Evolutionary conservation across 2,329 filamentous ascomycete species (phyloP).

Genomic region (Arachnopeziza araneosa): DNA sequence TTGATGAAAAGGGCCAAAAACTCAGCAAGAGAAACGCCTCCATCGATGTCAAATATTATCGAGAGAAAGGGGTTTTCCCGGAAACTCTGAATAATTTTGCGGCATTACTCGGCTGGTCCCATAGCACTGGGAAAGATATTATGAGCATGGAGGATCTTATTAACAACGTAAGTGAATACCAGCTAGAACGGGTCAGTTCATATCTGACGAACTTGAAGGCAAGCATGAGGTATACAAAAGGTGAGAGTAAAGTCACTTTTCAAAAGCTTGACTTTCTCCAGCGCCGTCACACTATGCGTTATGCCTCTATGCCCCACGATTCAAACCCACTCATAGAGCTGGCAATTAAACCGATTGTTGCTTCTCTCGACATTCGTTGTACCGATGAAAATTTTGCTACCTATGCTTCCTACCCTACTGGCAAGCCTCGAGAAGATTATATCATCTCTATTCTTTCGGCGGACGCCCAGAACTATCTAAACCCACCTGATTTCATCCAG

Average conservation of each 20-base stretch:
- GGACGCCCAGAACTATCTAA: slow-evolving; percentile 53
- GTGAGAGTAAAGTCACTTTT: slow-evolving; percentile 76
- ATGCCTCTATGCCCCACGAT: slow-evolving; percentile 15
- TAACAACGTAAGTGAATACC: slow-evolving; percentile 45
- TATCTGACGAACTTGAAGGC: slow-evolving; percentile 46
- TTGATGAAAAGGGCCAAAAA: slow-evolving; percentile 64
- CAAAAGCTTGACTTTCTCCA: slow-evolving; percentile 80
- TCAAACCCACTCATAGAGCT: slow-evolving; percentile 21
- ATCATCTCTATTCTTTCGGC: slow-evolving; percentile 44
- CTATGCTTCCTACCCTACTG: slow-evolving; percentile 25
- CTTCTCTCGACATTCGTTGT: slow-evolving; percentile 10
- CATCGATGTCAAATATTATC: slow-evolving; percentile 51
- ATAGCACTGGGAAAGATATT: slow-evolving; percentile 60
- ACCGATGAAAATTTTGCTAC: slow-evolving; percentile 5
- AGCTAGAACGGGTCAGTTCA: not conserved
- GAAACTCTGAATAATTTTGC: slow-evolving; percentile 74
- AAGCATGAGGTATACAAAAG: slow-evolving; percentile 81
- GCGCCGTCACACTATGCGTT: slow-evolving; percentile 48
- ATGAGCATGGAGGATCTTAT: slow-evolving; percentile 67
- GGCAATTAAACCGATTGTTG: slow-evolving; percentile 25
- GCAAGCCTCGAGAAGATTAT: slow-evolving; percentile 38
- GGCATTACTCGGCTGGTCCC: slow-evolving; percentile 78
- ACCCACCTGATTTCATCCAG: slow-evolving; percentile 47
- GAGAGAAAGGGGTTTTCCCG: slow-evolving; percentile 54
- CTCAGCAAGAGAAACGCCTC: slow-evolving; percentile 79